Conservation (phyloP, 2,329 filamentous ascomycete species). For the Ophiostoma perfectum region DNA sequence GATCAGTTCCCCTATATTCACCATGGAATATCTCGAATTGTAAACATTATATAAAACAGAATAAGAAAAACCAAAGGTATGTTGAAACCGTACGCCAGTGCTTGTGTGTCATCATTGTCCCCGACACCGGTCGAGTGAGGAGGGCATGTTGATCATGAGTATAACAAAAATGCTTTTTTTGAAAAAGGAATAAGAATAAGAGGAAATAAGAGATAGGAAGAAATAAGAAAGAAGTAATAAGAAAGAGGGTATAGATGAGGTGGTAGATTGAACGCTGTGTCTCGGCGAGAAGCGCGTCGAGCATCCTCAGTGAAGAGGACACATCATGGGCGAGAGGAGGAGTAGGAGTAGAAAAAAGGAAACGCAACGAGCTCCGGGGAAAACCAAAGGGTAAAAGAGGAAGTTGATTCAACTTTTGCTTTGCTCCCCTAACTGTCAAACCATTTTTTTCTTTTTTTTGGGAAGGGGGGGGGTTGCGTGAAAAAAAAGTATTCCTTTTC, state of each 20-base stretch:
- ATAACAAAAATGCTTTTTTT: slow-evolving; percentile 25
- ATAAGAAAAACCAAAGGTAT: slow-evolving; percentile 25
- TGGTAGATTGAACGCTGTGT: not conserved
- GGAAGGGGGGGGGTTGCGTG: not conserved
- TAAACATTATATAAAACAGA: slow-evolving; percentile 12
- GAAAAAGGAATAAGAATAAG: slow-evolving; percentile 7
- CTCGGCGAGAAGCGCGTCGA: not conserved
- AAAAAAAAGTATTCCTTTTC: slow-evolving; percentile 7
- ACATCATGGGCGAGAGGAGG: not conserved
- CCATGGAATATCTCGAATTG: not conserved
- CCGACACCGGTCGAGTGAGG: not conserved
- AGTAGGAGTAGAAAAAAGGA: not conserved
- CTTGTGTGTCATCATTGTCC: slow-evolving; percentile 24
- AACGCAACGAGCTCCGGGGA: slow-evolving; percentile 13
- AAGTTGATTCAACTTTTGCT: slow-evolving; percentile 11
- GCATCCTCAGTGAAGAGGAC: slow-evolving; percentile 8
- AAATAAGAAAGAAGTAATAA: not conserved
- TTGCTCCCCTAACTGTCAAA: slow-evolving; percentile 16
- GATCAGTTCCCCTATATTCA: not conserved
- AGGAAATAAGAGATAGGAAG: not conserved
- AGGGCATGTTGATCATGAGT: slow-evolving; percentile 22
- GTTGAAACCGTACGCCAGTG: slow-evolving; percentile 30
- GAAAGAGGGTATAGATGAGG: slow-evolving; percentile 2
- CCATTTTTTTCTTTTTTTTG: not conserved
- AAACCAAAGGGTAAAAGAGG: not conserved